Base-by-base conservation (phyloP, 805 yeast genomes). In the Saccharomycopsis amapae region DNA sequence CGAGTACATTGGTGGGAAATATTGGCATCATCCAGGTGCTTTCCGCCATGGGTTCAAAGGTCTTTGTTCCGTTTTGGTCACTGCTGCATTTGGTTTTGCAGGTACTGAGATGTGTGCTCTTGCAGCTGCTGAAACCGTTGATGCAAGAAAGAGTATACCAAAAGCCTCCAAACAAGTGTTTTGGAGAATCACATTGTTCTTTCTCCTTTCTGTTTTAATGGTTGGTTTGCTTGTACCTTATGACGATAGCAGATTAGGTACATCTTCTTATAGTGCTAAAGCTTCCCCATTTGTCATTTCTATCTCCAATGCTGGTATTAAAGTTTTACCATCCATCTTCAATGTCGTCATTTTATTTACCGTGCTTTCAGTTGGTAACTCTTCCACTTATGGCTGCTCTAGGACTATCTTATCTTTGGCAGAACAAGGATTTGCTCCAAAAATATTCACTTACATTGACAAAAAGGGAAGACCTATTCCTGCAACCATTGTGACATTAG, bases 241-340 rank as follows among this genome's bases (percentile, higher is more conserved):
- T 62, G 62, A 66, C 58, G 69, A 73, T 53, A 61, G 64, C 2
- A 65, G 75, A 54, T 63, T 78, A 48, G 68, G 72, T 34, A 65
- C 63, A 22, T 76, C 76, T 53, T 73, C 76, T 36, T n/a, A n/a
- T n/a, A n/a, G n/a, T n/a, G 62, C 78, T 25, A 63, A 62, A 28
- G 79, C 85, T 22, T 81, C 88, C 15, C 90, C 90, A 22, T 82
- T 81, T 58, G 88, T 81, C 53, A 72, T 82, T 62, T 87, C 88
- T 35, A 76, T 81, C 46, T 65, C 71, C 26, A 65, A 70, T 45
- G 82, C 76, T 23, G 81, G 82, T 55, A 80, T n/a, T n/a, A n/a
- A n/a, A n/a, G n/a, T n/a, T n/a, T n/a, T n/a, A n/a, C n/a, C n/a
- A n/a, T n/a, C n/a, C 43, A 75, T 83, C 51, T 79, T 83, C 68